Evolutionary conservation across 371 early-diverging fungal genomes (phyloP).

Genomic region (Basidiobolus heterosporus): DNA sequence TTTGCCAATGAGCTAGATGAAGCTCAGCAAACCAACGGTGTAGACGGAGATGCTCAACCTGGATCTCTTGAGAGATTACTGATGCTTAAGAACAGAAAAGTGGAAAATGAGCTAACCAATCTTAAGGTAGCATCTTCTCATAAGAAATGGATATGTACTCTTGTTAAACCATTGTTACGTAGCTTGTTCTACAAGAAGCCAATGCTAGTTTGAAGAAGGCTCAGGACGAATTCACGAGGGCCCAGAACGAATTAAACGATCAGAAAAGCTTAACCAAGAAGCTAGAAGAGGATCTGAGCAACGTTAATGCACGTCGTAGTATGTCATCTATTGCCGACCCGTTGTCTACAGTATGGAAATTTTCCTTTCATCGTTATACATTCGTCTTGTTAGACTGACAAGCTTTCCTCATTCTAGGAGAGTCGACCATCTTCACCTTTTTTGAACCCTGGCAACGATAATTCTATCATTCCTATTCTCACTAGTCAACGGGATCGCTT

Average conservation of each 20-base stretch:
- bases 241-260: constrained; percentile 14
- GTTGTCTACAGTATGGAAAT: no score
- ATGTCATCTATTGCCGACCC: no score
- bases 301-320: constrained; percentile 13
- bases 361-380: no score
- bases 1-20: constrained; percentile 2
- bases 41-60: not conserved
- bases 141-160: constrained; percentile 17
- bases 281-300: constrained; percentile 57
- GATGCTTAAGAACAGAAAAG: constrained; percentile 65
- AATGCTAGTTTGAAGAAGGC: constrained; percentile 7
- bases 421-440: not conserved
- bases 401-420: no score
- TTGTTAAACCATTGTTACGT: constrained; percentile 1
- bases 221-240: no score
- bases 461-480: constrained; percentile 63
- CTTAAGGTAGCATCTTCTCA: constrained; percentile 32
- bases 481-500: constrained; percentile 81
- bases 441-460: constrained; percentile 11
- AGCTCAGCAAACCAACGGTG: not conserved
- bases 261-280: constrained; percentile 36
- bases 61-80: not conserved
- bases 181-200: constrained; percentile 11
- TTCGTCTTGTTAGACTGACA: no score
- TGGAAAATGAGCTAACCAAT: constrained; percentile 56